These are phyloP conservation scores for Lepidium sativum DNA, from an alignment of 345 rosid genomes.

Conservation along the genomic window DNA sequence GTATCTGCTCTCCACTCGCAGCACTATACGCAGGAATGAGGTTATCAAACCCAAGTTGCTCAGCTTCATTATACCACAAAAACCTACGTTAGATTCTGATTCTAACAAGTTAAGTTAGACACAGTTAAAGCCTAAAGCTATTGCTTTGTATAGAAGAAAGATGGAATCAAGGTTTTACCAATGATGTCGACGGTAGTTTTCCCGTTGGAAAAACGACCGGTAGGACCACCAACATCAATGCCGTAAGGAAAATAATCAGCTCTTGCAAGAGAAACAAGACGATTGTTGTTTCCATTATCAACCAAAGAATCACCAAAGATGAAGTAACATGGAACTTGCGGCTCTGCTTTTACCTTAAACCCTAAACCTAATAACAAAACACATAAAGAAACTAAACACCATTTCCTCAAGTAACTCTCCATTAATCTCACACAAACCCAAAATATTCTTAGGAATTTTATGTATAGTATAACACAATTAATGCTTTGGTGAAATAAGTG, in stretches of 20 bases:
- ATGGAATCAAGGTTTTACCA: slow-evolving; percentile 47
- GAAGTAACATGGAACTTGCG: slow-evolving; percentile 76
- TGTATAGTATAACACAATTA: too few relatives aligned
- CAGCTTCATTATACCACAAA: slow-evolving; percentile 37
- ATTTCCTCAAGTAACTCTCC: slow-evolving; percentile 31
- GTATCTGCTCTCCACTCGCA: slow-evolving; percentile 44
- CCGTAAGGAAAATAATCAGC: slow-evolving; percentile 80
- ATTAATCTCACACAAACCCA: slow-evolving; percentile 6
- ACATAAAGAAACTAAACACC: slow-evolving; percentile 14
- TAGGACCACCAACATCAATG: slow-evolving; percentile 68
- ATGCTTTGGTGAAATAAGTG: not conserved
- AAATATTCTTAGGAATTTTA: not conserved
- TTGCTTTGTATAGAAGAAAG: too few relatives aligned
- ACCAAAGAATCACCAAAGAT: slow-evolving; percentile 89
- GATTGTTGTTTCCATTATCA: slow-evolving; percentile 86
- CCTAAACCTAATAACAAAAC: slow-evolving; percentile 9
- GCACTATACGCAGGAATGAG: slow-evolving; percentile 49
- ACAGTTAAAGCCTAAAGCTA: too few relatives aligned
- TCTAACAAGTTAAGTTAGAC: not conserved
- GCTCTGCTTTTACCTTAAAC: slow-evolving; percentile 30
- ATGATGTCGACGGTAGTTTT: slow-evolving; percentile 68
- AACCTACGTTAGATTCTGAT: not conserved
- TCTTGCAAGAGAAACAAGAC: slow-evolving; percentile 54
- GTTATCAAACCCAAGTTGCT: slow-evolving; percentile 46
- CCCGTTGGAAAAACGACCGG: slow-evolving; percentile 77